These are phyloP conservation scores for Mycena galericulata DNA, from an alignment of 768 basidiomycete genomes.

Conservation along the genomic window DNA sequence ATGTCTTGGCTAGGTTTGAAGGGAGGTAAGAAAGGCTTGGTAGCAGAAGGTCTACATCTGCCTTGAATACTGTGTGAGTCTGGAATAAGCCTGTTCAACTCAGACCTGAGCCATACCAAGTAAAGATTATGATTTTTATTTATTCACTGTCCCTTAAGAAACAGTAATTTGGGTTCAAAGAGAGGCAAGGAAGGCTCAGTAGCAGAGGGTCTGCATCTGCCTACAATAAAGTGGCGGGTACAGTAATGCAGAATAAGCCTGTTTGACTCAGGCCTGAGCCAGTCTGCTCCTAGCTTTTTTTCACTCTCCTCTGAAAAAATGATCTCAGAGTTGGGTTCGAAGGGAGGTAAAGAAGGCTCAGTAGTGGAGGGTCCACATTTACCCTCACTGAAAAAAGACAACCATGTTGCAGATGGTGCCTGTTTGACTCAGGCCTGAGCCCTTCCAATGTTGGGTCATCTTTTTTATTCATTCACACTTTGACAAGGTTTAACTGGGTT, in stretches of 20 bases:
- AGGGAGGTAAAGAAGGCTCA: no score
- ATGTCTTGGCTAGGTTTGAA: not conserved
- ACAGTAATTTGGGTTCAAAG: not conserved
- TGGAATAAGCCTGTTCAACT: not conserved
- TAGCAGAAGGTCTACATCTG: conserved; percentile 11
- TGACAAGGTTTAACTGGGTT: no score
- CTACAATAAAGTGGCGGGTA: no score
- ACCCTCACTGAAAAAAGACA: not conserved
- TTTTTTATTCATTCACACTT: no score
- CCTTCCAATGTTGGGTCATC: not conserved
- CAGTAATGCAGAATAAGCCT: not conserved
- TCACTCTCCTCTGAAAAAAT: not conserved
- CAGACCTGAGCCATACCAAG: conserved; percentile 7
- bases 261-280: not conserved
- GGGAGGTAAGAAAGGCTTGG: not conserved
- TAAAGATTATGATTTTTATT: not conserved
- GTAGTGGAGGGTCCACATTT: not conserved
- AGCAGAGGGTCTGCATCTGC: conserved; percentile 2
- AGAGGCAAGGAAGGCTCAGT: not conserved
- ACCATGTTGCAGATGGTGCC: not conserved
- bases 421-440: conserved; percentile 6
- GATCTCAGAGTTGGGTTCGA: not conserved
- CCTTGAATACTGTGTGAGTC: not conserved
- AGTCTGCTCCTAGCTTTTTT: not conserved
- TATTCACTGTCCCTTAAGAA: not conserved